phyloP scores from a whole-genome alignment of 345 rosid genomes.

The Eucalyptus pauciflora region DNA sequence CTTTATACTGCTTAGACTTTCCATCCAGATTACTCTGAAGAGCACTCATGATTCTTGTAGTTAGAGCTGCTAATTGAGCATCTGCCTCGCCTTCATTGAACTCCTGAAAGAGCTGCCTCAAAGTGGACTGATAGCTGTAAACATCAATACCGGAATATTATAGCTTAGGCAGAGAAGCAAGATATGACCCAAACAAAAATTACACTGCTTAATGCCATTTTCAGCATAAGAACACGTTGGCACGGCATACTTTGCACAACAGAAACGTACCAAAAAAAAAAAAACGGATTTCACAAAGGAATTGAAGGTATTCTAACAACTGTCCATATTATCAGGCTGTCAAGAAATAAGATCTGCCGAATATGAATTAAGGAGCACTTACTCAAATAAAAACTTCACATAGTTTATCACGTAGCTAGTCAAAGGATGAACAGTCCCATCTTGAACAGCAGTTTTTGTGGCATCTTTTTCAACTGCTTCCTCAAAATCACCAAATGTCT shows the following conservation, averaged over 20 bases:
- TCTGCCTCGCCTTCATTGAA: slow-evolving; percentile 50
- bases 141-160: background rate
- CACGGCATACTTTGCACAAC: background rate
- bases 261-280: background rate
- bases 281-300: background rate
- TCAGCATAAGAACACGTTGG: background rate
- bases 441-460: slow-evolving; percentile 89
- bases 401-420: slow-evolving; percentile 97
- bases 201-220: background rate
- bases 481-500: slow-evolving; percentile 92
- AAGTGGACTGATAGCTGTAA: slow-evolving; percentile 68
- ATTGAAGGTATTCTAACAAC: background rate
- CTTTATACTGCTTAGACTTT: slow-evolving; percentile 93
- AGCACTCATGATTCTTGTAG: slow-evolving; percentile 83
- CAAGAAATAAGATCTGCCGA: background rate
- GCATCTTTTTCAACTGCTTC: slow-evolving; percentile 97
- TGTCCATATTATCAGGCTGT: background rate
- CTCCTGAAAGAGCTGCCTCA: slow-evolving; percentile 84
- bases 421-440: slow-evolving; percentile 97
- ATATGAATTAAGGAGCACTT: slow-evolving; percentile 13
- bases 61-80: slow-evolving; percentile 46
- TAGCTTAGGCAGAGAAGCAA: background rate
- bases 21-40: slow-evolving; percentile 86
- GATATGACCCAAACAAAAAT: background rate
- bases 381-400: slow-evolving; percentile 93